phyloP scores from a whole-genome alignment of 2,329 filamentous ascomycete species.

The Trichoderma hamatum region DNA sequence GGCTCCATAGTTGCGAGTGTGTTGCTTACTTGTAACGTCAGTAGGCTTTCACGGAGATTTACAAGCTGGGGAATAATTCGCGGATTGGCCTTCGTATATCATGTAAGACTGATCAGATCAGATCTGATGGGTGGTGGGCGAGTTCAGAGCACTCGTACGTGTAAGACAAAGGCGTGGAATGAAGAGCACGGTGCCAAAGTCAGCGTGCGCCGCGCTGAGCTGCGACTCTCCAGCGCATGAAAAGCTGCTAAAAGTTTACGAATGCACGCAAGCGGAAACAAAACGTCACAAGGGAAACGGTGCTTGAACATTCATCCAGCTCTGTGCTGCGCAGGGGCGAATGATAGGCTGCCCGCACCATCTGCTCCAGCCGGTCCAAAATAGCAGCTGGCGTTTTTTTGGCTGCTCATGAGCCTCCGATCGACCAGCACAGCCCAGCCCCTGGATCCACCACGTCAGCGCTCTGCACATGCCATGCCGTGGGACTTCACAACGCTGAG shows the following conservation, averaged over 20 bases:
- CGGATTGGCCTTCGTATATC: background rate
- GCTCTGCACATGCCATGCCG: slow-evolving; percentile 5
- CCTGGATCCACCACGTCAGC: slow-evolving; percentile 24
- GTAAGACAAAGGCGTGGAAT: background rate
- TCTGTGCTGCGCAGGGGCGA: background rate
- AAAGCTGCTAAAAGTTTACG: background rate
- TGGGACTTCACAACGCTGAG: background rate
- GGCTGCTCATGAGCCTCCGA: background rate
- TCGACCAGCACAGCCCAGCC: slow-evolving; percentile 26
- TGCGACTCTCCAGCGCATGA: background rate
- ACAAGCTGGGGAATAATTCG: background rate
- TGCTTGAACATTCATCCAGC: background rate
- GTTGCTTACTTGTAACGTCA: background rate
- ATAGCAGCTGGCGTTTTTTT: slow-evolving; percentile 1
- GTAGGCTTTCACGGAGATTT: background rate
- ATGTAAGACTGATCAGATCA: background rate
- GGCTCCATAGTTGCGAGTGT: background rate
- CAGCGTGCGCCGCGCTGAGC: background rate
- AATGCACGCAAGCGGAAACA: background rate
- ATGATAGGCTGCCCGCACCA: background rate
- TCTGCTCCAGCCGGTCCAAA: background rate
- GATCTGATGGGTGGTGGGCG: background rate
- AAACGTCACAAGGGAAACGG: background rate
- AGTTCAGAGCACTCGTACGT: too few species aligned
- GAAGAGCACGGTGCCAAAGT: background rate